A percentile compares a stretch with the other conserved stretches of the same genome.
These are phyloP conservation scores for Gelatoporia subvermispora DNA, from an alignment of 768 basidiomycete genomes.

Conservation along the genomic window DNA sequence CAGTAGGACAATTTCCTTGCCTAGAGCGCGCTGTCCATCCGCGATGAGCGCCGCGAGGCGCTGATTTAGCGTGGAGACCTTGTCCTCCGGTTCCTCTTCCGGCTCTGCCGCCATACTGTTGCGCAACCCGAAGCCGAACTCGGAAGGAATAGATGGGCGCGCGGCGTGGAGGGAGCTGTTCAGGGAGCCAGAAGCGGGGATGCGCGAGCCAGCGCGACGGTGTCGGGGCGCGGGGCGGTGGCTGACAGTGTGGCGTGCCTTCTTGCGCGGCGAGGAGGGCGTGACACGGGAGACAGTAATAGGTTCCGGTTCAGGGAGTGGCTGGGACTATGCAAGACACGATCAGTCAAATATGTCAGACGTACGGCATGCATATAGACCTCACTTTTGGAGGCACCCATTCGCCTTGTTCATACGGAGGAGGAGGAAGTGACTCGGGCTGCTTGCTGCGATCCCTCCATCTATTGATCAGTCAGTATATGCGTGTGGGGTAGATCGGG, in stretches of 20 bases:
- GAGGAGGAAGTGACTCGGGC: slow-evolving; percentile 41
- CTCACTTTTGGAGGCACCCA: slow-evolving; percentile 42
- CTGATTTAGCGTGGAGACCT: slow-evolving; percentile 40
- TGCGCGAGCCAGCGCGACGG: slow-evolving; percentile 26
- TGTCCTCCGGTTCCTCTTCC: slow-evolving; percentile 39
- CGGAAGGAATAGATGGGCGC: slow-evolving; percentile 28
- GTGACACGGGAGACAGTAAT: slow-evolving; percentile 29
- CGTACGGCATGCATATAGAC: slow-evolving; percentile 1
- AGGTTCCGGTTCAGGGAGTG: not conserved
- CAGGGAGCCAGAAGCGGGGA: slow-evolving; percentile 17
- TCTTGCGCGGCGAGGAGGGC: slow-evolving; percentile 28
- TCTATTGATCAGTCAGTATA: slow-evolving; percentile 31
- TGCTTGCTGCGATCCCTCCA: slow-evolving; percentile 76
- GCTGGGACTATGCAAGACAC: not conserved
- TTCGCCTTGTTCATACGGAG: slow-evolving; percentile 60
- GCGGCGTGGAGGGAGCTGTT: slow-evolving; percentile 19
- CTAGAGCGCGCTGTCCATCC: slow-evolving; percentile 74
- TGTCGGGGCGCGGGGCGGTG: slow-evolving; percentile 35
- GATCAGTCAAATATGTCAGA: too few relatives aligned
- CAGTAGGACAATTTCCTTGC: slow-evolving; percentile 74
- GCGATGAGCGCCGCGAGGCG: slow-evolving; percentile 66
- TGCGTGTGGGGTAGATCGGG: not conserved
- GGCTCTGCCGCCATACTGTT: slow-evolving; percentile 23
- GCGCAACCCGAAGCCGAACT: slow-evolving; percentile 36
- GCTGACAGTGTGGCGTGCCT: slow-evolving; percentile 28